Percentiles rank a stretch among this genome's conserved stretches.
phyloP scores from a whole-genome alignment of 176 grass and related monocot genomes.

The Cenchrus fungigraminus region DNA sequence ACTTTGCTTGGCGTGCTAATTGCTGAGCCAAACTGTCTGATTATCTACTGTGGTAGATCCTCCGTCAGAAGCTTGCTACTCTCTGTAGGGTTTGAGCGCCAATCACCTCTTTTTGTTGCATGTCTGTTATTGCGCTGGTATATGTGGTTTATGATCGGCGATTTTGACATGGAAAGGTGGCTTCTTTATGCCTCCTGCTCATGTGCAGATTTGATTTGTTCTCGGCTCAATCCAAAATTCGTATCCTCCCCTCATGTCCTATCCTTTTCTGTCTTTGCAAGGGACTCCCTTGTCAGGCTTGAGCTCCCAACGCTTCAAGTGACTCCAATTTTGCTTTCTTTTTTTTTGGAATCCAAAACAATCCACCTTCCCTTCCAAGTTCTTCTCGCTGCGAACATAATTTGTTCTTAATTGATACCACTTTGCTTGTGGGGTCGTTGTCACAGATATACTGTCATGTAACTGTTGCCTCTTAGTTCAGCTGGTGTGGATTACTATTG shows the following conservation, averaged over 20 bases:
- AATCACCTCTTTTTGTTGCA: conserved; percentile 5
- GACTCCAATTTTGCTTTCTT: conserved; percentile 23
- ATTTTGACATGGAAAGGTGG: conserved; percentile 37
- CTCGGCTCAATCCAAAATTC: conserved; percentile 14
- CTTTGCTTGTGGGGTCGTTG: conserved; percentile 32
- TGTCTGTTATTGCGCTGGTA: not conserved
- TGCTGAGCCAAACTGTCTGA: not conserved
- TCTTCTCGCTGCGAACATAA: conserved; percentile 37
- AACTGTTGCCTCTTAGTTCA: conserved; percentile 36
- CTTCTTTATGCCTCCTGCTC: not conserved
- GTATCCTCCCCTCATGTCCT: not conserved
- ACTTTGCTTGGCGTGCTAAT: conserved; percentile 13
- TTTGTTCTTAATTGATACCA: conserved; percentile 16
- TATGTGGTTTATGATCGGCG: conserved; percentile 10
- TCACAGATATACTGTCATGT: conserved; percentile 44
- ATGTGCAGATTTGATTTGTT: conserved; percentile 36
- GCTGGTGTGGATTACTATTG: conserved; percentile 35
- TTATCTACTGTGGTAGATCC: not conserved
- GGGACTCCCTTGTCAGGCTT: conserved; percentile 12
- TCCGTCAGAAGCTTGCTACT: conserved; percentile 24
- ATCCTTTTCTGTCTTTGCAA: conserved; percentile 27
- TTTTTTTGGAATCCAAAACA: conserved; percentile 6
- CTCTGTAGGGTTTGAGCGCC: not conserved
- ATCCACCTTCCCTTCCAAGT: conserved; percentile 12
- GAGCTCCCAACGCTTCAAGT: not conserved